Conservation (phyloP, 306 rosid species). For the Macrotyloma uniflorum region DNA sequence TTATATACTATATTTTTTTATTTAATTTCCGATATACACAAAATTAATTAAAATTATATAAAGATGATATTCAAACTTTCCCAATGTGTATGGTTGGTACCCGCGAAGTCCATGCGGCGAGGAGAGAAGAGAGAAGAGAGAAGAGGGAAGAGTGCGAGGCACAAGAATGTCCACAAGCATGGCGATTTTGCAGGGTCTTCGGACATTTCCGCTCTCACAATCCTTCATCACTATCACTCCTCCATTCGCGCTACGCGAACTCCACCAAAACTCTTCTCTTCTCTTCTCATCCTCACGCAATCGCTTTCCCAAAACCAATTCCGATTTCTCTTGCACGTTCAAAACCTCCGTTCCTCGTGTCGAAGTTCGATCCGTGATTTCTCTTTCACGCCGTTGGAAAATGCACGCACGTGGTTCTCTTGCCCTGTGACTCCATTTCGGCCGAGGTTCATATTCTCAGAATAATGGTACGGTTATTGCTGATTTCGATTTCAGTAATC, state of each 20-base stretch:
- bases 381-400: not conserved
- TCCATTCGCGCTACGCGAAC: slow-evolving; percentile 16
- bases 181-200: slow-evolving; percentile 68
- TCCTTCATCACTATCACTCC: slow-evolving; percentile 17
- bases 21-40: too few species aligned
- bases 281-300: not conserved
- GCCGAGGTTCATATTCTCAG: slow-evolving; percentile 9
- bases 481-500: not conserved
- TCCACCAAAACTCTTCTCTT: slow-evolving; percentile 25
- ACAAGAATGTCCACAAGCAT: slow-evolving; percentile 57
- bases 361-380: not conserved
- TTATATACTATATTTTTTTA: too few species aligned
- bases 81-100: not conserved
- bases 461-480: slow-evolving; percentile 42
- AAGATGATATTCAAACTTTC: not conserved
- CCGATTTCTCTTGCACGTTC: not conserved
- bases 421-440: slow-evolving; percentile 14
- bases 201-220: slow-evolving; percentile 45
- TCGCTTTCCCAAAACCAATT: not conserved
- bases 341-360: not conserved
- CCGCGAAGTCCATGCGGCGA: slow-evolving; percentile 28
- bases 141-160: slow-evolving; percentile 49
- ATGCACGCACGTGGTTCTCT: slow-evolving; percentile 16
- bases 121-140: slow-evolving; percentile 32
- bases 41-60: not conserved